Base-by-base conservation (phyloP, 441 rosid genomes). In the Erysimum pusillum region DNA sequence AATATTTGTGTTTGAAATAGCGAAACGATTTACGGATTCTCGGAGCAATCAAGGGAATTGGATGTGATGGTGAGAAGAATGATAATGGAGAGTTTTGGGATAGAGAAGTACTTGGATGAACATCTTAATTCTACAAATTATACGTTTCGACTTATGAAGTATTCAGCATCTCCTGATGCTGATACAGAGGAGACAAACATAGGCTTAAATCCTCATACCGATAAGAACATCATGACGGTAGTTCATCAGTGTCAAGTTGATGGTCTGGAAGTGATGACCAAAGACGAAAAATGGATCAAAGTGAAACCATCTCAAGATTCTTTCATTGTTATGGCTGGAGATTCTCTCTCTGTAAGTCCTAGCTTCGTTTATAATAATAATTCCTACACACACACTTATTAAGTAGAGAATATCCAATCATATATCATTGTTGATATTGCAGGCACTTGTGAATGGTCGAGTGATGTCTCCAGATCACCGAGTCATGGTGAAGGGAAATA, bases 71-170 rank as follows among this genome's bases (percentile, higher is more conserved):
- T 83, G 7, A 83, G 90, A 78, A 87, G 78, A 66, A 91, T 89
- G 98, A 77, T 88, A 14, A 42, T 91, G 66, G 95, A 91, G 81
- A 87, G 93, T 73, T 77, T 86, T 32, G 85, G 88, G 1, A 56
- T 89, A 32, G 91, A 91, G 31, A 87, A 88, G 31, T 83, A 86
- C 69, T 38, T 88, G 71, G 92, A 89, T 0, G 93, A 88, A 52
- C 90, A 90, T 72, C 62, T 86, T 61, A 72, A 85, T 25, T 87
- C 92, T 4, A 85, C 93, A 6, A 64, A 83, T 31, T 85, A 91
- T 64, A 79, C 86, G 25, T 65, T 93, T 1, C 79, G 90, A 52
- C 69, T 83, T 20, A 86, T 83, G 87, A 88, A 87, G 64, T 93
- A 91, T 52, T 67, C 75, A 35, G 77, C 80, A 22, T 87, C 92